Conservation (phyloP, 768 basidiomycete genomes). For the Russula virescens region DNA sequence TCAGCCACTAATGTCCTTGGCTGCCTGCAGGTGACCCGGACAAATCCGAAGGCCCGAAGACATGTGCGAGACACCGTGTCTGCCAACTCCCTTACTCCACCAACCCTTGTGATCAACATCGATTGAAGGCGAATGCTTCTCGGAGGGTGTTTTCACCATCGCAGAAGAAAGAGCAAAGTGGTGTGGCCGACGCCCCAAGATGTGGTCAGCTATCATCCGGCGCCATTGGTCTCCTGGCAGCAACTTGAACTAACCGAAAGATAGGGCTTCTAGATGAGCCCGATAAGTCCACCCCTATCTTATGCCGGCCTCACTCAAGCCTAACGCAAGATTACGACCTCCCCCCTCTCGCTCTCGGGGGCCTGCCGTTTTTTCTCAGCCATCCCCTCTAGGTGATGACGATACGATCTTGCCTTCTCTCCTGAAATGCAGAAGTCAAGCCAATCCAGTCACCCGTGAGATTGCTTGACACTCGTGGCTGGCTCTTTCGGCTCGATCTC, state of each 20-base stretch:
- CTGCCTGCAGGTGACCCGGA: conserved; percentile 8
- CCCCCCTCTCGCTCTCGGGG: not conserved
- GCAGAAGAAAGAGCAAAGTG: conserved; percentile 1
- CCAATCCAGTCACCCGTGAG: not conserved
- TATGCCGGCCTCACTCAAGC: not conserved
- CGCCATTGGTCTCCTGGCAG: not conserved
- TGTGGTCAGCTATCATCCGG: not conserved
- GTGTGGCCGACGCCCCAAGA: not conserved
- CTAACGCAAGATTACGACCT: not conserved
- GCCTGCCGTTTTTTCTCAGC: not conserved
- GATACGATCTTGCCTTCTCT: not conserved
- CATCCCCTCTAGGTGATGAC: not conserved
- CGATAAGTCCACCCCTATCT: conserved; percentile 21
- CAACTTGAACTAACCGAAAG: not conserved
- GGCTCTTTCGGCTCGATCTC: not conserved
- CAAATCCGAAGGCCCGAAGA: conserved; percentile 17
- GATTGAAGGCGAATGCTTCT: conserved; percentile 13
- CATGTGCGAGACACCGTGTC: conserved; percentile 3
- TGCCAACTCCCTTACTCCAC: not conserved
- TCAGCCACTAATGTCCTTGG: not conserved
- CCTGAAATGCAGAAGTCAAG: not conserved
- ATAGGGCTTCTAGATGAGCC: conserved; percentile 19
- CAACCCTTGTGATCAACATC: conserved; percentile 17
- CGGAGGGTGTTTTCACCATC: not conserved
- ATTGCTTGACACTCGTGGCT: not conserved